Base-by-base conservation (phyloP, 2,329 filamentous ascomycete genomes). In the Trichoderma sp. region DNA sequence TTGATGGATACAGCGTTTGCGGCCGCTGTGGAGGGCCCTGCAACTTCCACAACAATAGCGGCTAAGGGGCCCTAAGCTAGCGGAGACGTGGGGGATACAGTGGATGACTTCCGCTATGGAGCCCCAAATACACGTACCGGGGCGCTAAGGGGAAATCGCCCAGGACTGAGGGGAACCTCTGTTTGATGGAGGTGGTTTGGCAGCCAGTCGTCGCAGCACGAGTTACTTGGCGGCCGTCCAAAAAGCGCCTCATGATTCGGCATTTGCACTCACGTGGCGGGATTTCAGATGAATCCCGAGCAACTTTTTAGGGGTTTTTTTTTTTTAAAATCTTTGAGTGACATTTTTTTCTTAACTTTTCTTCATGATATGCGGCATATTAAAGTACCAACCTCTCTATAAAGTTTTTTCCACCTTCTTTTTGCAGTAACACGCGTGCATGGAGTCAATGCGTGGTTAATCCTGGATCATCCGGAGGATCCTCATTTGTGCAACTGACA, bases 231-330 rank as follows among this genome's bases (percentile, higher is more conserved):
- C 22, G n/a, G 59, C 25, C 32, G 32, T 22, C 29, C n/a, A 17
- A n/a, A 19, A 25, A 35, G 37, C n/a, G 27, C 52, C 63, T 57
- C 52, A 57, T 48, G 63, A 65, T 65, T 57, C 52, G 63, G 63
- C 27, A 35, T 39, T 35, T 45, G 52, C 35, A 19, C 57, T 45
- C 52, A 56, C 63, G 63, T 65, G 63, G 53, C 53, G 19, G n/a
- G 27, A 54, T 0, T 54, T 54, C 17, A 54, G 2, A 34, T 32
- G 52, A n/a, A 54, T 34, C 27, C 17, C 10, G 4, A 34, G 0
- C 10, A 34, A 19, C 2, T 13, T 15, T 9, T 15, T 9, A 54
- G 52, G 29, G 50, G 29, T 29, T 4, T 54, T 34, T 54, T 19
- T 17, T n/a, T 12, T 17, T 25, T 32, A 25, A 42, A 15, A 42